Percentiles rank a stretch among this genome's conserved stretches.
phyloP scores from a whole-genome alignment of 2,329 filamentous ascomycete species.

The Metarhizium anisopliae region DNA sequence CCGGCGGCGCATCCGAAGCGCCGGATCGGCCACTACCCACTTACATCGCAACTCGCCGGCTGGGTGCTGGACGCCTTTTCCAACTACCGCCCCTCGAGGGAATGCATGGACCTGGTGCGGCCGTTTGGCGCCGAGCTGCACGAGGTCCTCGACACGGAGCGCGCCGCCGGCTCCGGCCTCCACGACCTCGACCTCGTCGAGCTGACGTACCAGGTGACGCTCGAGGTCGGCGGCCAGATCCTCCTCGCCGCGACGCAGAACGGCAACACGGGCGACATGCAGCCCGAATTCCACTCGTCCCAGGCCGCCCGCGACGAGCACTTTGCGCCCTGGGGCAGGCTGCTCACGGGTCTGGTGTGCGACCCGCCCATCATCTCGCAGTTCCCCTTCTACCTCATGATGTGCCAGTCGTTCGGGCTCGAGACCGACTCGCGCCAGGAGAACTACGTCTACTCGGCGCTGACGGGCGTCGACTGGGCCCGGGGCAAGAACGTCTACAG shows the following conservation, averaged over 20 bases:
- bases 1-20: background rate
- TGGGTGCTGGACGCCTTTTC: conserved; percentile 1
- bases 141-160: background rate
- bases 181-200: conserved; percentile 5
- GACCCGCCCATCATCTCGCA: conserved; percentile 8
- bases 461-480: conserved; percentile 6
- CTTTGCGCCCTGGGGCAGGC: conserved; percentile 4
- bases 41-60: conserved; percentile 2
- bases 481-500: conserved; percentile 5
- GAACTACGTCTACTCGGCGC: conserved; percentile 7
- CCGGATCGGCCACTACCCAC: conserved; percentile 1
- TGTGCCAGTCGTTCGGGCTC: conserved; percentile 7
- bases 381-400: conserved; percentile 10
- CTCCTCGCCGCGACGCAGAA: conserved; percentile 2
- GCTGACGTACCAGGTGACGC: conserved; percentile 2
- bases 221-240: conserved; percentile 3
- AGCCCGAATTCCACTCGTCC: conserved; percentile 1
- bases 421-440: conserved; percentile 1
- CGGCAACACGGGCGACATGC: background rate
- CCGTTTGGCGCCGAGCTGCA: conserved; percentile 3
- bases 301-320: conserved; percentile 3
- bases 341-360: conserved; percentile 7
- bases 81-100: background rate
- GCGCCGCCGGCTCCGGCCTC: background rate
- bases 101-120: background rate